Percentiles rank a stretch among this genome's conserved stretches.
These are phyloP conservation scores for Termitomyces sp. DNA, from an alignment of 768 basidiomycete species.

Conservation along the genomic window DNA sequence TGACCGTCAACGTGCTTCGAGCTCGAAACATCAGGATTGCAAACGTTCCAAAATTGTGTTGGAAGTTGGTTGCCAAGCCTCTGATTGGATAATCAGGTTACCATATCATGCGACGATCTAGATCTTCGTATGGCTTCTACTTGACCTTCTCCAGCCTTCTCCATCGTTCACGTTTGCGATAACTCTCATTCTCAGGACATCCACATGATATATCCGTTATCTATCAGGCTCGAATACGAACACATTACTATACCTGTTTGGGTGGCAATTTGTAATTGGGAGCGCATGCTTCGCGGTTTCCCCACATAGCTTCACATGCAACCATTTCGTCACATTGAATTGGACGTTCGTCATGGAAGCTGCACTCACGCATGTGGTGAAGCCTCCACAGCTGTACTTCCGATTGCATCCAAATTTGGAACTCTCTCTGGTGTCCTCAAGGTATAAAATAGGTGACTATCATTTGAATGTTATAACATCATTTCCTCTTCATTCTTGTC, in stretches of 20 bases:
- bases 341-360: not conserved
- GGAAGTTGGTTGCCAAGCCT: not conserved
- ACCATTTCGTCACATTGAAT: conserved; percentile 7
- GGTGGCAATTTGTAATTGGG: not conserved
- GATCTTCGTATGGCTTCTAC: not conserved
- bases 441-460: not conserved
- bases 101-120: not conserved
- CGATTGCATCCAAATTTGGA: not conserved
- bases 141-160: not conserved
- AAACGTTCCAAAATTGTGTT: not conserved
- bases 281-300: conserved; percentile 3
- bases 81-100: not conserved
- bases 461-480: not conserved
- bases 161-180: not conserved
- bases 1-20: not conserved
- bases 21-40: not conserved
- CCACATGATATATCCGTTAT: not conserved
- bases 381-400: not conserved
- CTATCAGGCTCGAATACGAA: not conserved
- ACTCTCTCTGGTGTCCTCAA: not conserved
- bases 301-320: conserved; percentile 1
- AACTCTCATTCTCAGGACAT: not conserved
- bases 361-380: not conserved
- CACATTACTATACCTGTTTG: not conserved
- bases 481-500: not conserved